Base-by-base conservation (phyloP, 1,284 basidiomycete species). In the Microbotryum violaceum region DNA sequence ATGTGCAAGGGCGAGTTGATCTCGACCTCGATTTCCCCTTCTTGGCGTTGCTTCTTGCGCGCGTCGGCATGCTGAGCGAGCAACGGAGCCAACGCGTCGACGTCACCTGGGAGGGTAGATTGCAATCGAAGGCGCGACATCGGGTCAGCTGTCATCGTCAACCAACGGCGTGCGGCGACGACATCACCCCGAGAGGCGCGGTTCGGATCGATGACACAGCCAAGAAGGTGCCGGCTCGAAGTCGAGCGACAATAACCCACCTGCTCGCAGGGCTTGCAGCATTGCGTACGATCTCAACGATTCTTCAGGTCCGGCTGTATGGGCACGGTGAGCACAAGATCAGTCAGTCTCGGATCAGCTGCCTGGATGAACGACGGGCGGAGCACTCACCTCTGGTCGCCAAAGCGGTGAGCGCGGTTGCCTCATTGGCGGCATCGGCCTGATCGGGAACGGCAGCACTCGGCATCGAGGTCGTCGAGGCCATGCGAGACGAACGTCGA, bases 1-100 rank as follows among this genome's bases (percentile, higher is more conserved):
- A 70, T 64, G 51, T 71, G 70, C 4, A 72, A 61, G 14, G 71
- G 66, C 3, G 66, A 70, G 16, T 56, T 62, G 18, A 59, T 58
- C 14, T 50, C 29, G 14, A 10, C n/a, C 6, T 27, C 7, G 12
- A 18, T 42, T 42, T 42, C 37, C 9, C 16, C 16, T 12, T 14
- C 37, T 44, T 46, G 25, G 29, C 8, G 18, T 25, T 42, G 48
- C 33, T 42, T 42, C 37, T 42, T 42, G 27, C 47, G 3, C 23
- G 55, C 27, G 6, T 44, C 44, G 51, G 44, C 27, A 37, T 23
- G 37, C 7, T 64, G 49, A 9, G 47, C 29, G n/a, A 64, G 56
- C 27, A 62, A 56, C 2, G 54, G 46, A 0, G 31, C n/a, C 23
- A 67, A 58, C 16, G 57, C 14, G 3, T 14, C 37, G 4, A 42